A percentile compares a stretch with the other conserved stretches of the same genome.
Evolutionary conservation across 2,329 filamentous ascomycete genomes (phyloP).

Genomic region (Pseudogymnoascus sp.): DNA sequence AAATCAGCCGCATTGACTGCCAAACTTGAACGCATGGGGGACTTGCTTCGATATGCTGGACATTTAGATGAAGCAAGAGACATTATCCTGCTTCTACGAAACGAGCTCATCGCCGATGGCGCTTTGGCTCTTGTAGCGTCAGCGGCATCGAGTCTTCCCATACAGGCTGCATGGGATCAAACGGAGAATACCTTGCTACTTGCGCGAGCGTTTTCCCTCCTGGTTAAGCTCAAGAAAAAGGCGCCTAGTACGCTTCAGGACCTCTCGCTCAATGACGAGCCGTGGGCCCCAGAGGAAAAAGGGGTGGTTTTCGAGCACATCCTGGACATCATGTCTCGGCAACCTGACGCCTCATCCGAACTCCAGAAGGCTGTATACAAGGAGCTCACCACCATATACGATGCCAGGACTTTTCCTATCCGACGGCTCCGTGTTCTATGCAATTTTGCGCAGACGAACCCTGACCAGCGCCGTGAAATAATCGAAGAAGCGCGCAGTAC

Average conservation of each 20-base stretch:
- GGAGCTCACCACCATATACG: conserved; percentile 23
- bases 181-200: conserved; percentile 45
- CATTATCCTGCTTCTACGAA: conserved; percentile 54
- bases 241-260: conserved; percentile 51
- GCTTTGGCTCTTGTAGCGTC: conserved; percentile 47
- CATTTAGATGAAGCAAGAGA: conserved; percentile 50
- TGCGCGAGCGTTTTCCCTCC: conserved; percentile 51
- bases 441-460: conserved; percentile 19
- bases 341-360: conserved; percentile 14
- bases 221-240: conserved; percentile 52
- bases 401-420: conserved; percentile 23
- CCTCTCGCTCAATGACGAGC: conserved; percentile 23
- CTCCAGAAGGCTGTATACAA: conserved; percentile 21
- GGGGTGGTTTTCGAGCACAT: conserved; percentile 54
- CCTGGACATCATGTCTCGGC: conserved; percentile 37
- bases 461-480: conserved; percentile 13
- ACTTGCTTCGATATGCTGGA: conserved; percentile 48
- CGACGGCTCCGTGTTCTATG: conserved; percentile 25
- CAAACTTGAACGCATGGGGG: conserved; percentile 62
- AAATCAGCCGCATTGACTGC: conserved; percentile 51
- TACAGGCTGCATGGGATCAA: conserved; percentile 46
- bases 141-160: conserved; percentile 42
- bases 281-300: conserved; percentile 42
- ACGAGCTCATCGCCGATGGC: conserved; percentile 52
- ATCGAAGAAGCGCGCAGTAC: conserved; percentile 7